Evolutionary conservation across 768 basidiomycete genomes (phyloP), one percentile per base, ranked within the genome.

Genomic region (Agaricus subrufescens): DNA sequence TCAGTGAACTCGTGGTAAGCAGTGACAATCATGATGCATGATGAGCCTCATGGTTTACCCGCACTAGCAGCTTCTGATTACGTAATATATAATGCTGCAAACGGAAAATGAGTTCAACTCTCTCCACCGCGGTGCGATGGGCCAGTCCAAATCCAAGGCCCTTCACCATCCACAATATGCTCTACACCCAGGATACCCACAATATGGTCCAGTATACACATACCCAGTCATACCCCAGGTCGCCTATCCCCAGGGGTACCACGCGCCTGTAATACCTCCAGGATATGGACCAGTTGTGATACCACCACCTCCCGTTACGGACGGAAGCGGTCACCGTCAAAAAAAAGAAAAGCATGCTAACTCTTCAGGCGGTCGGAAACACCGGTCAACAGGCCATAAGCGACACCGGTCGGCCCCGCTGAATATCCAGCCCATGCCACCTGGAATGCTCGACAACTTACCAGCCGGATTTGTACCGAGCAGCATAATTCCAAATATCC

Each of bases 361-460:
- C 4, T n/a, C 46, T 31, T 37, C 48, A 30, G 19, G 12, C 11
- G 15, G 31, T 65, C 38, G 48, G 23, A 26, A 48, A 27, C 11
- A 34, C 25, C 12, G 31, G 7, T 19, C 37, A 29, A 11, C 46
- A 29, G 14, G 56, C 47, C 29, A 45, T 4, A 44, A 26, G 12
- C n/a, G 48, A 38, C 31, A 26, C 10, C 34, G 7, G 9, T 7
- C 40, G 26, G 31, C 9, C 15, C 40, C 30, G 0, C 29, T 29
- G 25, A 56, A 50, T 37, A 34, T 50, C n/a, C 55, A 50, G 27
- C 48, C 55, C 14, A 48, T 31, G 14, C 53, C 53, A 23, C 34
- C 53, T 25, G 53, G 44, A 31, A 56, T 67, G 43, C 63, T 67
- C 0, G 70, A 71, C 30, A 62, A 60, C 44, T 68, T 64, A 51